phyloP scores from a whole-genome alignment of 441 rosid genomes.

The Croton setiger region DNA sequence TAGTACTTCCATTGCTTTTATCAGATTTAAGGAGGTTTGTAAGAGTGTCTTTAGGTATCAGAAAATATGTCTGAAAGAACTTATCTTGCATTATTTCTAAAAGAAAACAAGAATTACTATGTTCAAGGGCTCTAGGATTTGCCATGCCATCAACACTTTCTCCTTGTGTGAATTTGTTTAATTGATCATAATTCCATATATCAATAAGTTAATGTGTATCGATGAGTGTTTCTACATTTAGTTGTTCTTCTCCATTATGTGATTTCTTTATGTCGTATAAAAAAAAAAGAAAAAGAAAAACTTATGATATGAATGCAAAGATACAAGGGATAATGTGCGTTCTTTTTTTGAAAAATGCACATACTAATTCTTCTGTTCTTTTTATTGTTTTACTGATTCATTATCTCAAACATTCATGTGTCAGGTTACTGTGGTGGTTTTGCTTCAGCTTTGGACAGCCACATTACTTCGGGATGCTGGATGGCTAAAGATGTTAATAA shows the following conservation, averaged over 20 bases:
- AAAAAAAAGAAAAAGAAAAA: not conserved
- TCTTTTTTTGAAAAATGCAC: not conserved
- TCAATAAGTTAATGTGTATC: not conserved
- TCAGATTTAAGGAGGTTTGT: not conserved
- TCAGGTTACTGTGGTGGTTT: conserved; percentile 65
- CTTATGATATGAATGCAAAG: not conserved
- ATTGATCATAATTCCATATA: not conserved
- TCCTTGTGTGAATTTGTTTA: not conserved
- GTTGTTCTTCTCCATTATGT: not conserved
- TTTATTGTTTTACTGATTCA: not conserved
- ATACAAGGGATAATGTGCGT: not conserved
- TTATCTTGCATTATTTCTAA: not conserved
- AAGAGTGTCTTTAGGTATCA: not conserved
- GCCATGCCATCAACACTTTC: not conserved
- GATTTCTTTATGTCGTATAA: not conserved
- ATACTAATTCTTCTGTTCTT: not conserved
- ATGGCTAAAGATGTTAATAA: conserved; percentile 62
- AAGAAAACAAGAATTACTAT: conserved; percentile 1
- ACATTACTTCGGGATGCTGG: conserved; percentile 57
- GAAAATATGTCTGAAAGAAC: not conserved
- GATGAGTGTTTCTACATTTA: not conserved
- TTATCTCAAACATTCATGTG: conserved; percentile 18
- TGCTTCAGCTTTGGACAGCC: conserved; percentile 69
- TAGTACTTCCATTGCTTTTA: not conserved
- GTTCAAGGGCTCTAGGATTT: not conserved